Conservation (phyloP, 345 rosid species). For the Limnanthes douglasii region DNA sequence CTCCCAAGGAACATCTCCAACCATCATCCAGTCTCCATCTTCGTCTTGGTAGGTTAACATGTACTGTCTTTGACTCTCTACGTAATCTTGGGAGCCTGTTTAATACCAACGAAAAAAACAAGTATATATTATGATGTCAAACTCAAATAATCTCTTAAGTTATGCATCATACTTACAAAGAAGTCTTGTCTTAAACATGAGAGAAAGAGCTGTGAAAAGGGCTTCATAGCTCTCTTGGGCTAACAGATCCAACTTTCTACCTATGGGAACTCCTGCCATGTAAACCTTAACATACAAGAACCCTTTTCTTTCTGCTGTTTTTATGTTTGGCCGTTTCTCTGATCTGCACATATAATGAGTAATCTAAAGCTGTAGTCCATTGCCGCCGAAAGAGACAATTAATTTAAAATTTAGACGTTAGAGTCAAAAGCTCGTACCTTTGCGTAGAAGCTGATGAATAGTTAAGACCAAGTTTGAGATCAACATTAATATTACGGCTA, state of each 20-base stretch:
- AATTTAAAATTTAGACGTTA: conserved; percentile 6
- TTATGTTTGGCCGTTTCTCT: conserved; percentile 18
- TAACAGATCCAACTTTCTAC: conserved; percentile 46
- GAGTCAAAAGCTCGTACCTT: conserved; percentile 12
- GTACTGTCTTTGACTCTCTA: conserved; percentile 9
- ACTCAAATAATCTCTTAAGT: no score
- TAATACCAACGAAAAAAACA: no score
- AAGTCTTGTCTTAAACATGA: conserved; percentile 23
- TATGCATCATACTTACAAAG: conserved; percentile 16
- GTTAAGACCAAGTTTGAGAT: conserved; percentile 17
- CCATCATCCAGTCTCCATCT: conserved; percentile 28
- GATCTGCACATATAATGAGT: no score
- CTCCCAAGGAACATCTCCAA: conserved; percentile 34
- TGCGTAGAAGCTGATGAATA: conserved; percentile 13
- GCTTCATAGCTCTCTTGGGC: conserved; percentile 24
- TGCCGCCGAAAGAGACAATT: no score
- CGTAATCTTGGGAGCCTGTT: no score
- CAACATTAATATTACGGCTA: conserved; percentile 14
- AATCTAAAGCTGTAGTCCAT: no score
- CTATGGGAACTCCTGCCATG: conserved; percentile 56
- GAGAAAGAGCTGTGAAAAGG: conserved; percentile 15
- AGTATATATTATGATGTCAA: no score
- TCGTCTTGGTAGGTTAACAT: conserved; percentile 20
- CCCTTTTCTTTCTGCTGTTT: conserved; percentile 11
- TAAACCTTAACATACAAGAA: conserved; percentile 40